phyloP scores from a whole-genome alignment of 805 yeast genomes.

The Pichia gijzeniarum region DNA sequence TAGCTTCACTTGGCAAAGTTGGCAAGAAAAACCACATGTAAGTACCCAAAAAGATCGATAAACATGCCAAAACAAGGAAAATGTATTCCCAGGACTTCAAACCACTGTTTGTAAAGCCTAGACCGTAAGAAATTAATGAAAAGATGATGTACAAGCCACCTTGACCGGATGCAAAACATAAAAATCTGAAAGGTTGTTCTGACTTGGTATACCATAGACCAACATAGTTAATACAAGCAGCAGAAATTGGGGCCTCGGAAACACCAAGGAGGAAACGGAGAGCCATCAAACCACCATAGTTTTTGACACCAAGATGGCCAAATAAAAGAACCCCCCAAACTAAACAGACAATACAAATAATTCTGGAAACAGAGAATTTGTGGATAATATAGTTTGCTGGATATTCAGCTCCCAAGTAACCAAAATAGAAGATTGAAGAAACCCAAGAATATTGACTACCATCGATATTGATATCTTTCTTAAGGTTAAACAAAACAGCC shows the following conservation, averaged over 20 bases:
- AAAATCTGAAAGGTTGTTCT: conserved; percentile 36
- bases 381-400: conserved; percentile 41
- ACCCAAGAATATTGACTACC: conserved; percentile 39
- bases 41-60: conserved; percentile 36
- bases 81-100: conserved; percentile 38
- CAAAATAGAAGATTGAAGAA: conserved; percentile 42
- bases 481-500: conserved; percentile 41
- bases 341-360: conserved; percentile 25
- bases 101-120: conserved; percentile 15
- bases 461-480: conserved; percentile 37
- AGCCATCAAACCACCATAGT: conserved; percentile 41
- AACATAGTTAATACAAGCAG: conserved; percentile 41
- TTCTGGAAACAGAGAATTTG: conserved; percentile 29
- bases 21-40: conserved; percentile 39
- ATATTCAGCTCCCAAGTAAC: conserved; percentile 41
- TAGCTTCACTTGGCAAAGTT: conserved; percentile 44
- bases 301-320: conserved; percentile 38
- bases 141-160: conserved; percentile 38
- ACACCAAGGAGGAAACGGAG: conserved; percentile 34
- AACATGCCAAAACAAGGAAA: conserved; percentile 48
- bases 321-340: conserved; percentile 32
- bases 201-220: conserved; percentile 42
- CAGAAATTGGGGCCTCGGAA: conserved; percentile 35
- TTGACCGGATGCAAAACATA: conserved; percentile 32
- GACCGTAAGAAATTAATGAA: conserved; percentile 28